Percentiles rank a stretch among this genome's conserved stretches.
phyloP scores from a whole-genome alignment of 2,329 filamentous ascomycete genomes.

The Aspergillus sergii region DNA sequence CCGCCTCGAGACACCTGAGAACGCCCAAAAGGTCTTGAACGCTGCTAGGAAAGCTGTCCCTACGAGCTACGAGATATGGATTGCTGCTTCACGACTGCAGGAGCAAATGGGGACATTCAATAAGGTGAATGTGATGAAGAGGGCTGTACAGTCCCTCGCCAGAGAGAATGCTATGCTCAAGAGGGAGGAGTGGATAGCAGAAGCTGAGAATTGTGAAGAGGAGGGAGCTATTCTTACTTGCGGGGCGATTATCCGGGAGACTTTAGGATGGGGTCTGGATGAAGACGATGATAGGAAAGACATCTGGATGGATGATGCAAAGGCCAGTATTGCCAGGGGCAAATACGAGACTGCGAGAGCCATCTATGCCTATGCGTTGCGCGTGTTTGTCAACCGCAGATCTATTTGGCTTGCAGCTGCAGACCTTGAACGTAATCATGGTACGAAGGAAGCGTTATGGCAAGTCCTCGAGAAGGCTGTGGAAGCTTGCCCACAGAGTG shows the following conservation, averaged over 20 bases:
- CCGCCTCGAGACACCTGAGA: constrained; percentile 82
- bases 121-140: constrained; percentile 91
- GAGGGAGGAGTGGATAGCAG: constrained; percentile 93
- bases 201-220: constrained; percentile 92
- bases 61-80: constrained; percentile 94
- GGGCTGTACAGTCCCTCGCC: constrained; percentile 82
- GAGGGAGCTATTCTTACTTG: constrained; percentile 88
- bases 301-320: constrained; percentile 93
- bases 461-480: constrained; percentile 89
- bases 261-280: constrained; percentile 87
- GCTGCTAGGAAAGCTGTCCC: constrained; percentile 91
- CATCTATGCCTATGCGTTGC: constrained; percentile 88
- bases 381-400: constrained; percentile 84
- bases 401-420: constrained; percentile 89
- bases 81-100: constrained; percentile 87
- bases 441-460: constrained; percentile 79
- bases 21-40: constrained; percentile 93
- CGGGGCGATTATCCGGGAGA: constrained; percentile 86
- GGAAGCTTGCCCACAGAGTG: constrained; percentile 86
- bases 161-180: constrained; percentile 96
- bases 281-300: constrained; percentile 96
- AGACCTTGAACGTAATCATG: constrained; percentile 88
- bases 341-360: constrained; percentile 89
- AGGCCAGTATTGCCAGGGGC: constrained; percentile 75
- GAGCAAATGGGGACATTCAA: constrained; percentile 81